Base-by-base conservation (phyloP, 2,329 filamentous ascomycete species). In the Arthrocladium fulminans region DNA sequence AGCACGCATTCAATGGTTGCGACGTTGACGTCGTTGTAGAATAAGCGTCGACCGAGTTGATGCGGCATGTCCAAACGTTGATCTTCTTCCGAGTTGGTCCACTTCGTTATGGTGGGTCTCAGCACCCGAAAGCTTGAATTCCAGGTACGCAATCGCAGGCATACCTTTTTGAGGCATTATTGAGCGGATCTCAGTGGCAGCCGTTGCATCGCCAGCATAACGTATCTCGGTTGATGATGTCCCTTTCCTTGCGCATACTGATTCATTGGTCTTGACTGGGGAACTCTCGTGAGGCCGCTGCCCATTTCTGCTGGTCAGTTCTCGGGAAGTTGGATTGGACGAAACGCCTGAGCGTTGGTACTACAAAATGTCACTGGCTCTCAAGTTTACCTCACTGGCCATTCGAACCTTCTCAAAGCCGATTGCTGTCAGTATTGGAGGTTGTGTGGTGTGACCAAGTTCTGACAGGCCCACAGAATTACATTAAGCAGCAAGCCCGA, bases 341-440 rank as follows among this genome's bases (percentile, higher is more conserved):
- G 13, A 35, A 5, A 35, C 32, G 17, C 17, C n/a, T 35, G 32
- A 8, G 32, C 32, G n/a, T 27, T 25, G 20, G 19, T 25, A 23
- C 23, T 8, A 39, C 34, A 34, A 13, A 17, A 59, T 59, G 56
- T 59, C 56, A 42, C 52, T 84, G 53, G 81, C 80, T 8, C 67
- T 84, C 53, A 84, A 84, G 62, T 73, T 84, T 56, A 77, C 76
- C 25, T 83, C 80, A 19, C 69, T 84, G 41, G 74, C 72, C 34
- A 77, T 84, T 51, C 73, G 80, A 51, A 84, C 81, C 1, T 67
- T 82, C 23, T 81, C 81, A 12, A 84, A 84, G 61, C 81, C 81
- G 1, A 79, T 84, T 60, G 80, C 79, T 54, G 81, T 83, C 71
- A 58, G 73, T 65, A 20, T 24, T 15, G 23, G n/a, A 9, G 15